phyloP scores from a whole-genome alignment of 2,329 filamentous ascomycete species.

The Diaporthe ilicicola region DNA sequence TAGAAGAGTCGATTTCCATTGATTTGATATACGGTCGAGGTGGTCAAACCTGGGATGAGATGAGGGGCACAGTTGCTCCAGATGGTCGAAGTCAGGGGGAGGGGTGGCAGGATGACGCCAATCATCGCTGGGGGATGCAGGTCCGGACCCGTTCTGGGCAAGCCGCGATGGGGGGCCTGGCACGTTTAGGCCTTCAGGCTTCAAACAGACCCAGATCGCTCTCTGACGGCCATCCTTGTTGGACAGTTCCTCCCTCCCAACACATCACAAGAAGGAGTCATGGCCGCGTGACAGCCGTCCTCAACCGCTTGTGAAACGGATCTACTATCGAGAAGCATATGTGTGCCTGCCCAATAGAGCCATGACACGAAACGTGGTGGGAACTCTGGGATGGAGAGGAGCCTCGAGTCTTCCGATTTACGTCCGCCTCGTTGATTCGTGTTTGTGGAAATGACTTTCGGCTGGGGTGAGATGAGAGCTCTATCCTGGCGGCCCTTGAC shows the following conservation, averaged over 20 bases:
- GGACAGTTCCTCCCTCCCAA: background rate
- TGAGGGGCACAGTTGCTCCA: conserved; percentile 13
- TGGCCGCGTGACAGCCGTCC: conserved; percentile 13
- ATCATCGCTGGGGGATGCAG: conserved; percentile 24
- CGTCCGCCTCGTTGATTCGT: background rate
- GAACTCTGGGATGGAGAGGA: background rate
- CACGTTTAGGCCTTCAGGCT: conserved; percentile 24
- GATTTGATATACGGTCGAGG: background rate
- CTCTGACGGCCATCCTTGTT: background rate
- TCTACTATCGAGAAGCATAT: background rate
- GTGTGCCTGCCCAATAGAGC: conserved; percentile 3
- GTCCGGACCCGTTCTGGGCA: conserved; percentile 28
- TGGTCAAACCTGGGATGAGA: conserved; percentile 10
- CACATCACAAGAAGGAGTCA: conserved; percentile 6
- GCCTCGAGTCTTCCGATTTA: conserved; percentile 13
- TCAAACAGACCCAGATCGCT: conserved; percentile 18
- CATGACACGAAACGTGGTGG: conserved; percentile 19
- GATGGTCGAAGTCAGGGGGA: conserved; percentile 9
- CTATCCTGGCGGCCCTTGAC: background rate
- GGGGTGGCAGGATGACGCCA: conserved; percentile 18
- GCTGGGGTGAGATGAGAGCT: background rate
- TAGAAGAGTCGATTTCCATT: background rate
- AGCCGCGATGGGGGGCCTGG: conserved; percentile 19
- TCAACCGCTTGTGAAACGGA: conserved; percentile 18
- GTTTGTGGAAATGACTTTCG: background rate